A percentile compares a stretch with the other conserved stretches of the same genome.
Evolutionary conservation across 2,329 filamentous ascomycete species (phyloP).

Genomic region (Sporothrix protearum): DNA sequence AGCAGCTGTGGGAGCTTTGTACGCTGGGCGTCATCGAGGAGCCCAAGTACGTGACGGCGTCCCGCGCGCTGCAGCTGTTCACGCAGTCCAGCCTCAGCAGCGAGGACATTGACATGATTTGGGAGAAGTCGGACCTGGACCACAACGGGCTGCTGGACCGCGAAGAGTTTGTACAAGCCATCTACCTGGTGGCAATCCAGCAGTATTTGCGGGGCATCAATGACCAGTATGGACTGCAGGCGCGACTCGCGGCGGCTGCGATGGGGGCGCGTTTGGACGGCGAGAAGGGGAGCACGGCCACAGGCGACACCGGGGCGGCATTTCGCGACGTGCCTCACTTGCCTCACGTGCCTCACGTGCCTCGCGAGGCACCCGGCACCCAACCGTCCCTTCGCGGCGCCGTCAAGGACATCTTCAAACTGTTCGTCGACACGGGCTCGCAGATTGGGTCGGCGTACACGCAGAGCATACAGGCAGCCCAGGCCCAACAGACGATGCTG

Average conservation of each 20-base stretch:
- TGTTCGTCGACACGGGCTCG: constrained; percentile 11
- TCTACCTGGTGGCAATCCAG: constrained; percentile 29
- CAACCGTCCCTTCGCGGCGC: constrained; percentile 8
- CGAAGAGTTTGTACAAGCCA: constrained; percentile 30
- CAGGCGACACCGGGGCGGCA: neutral
- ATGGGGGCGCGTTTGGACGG: neutral
- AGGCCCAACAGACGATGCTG: neutral
- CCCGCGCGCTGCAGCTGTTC: constrained; percentile 29
- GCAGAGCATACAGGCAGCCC: neutral
- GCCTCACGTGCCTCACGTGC: too few species aligned
- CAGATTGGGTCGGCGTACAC: neutral
- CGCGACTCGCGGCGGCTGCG: neutral
- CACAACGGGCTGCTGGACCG: constrained; percentile 29
- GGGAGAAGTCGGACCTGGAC: constrained; percentile 30
- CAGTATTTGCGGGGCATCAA: constrained; percentile 11
- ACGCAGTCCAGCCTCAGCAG: constrained; percentile 27
- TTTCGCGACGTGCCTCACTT: neutral
- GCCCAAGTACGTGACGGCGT: constrained; percentile 25
- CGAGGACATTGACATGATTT: constrained; percentile 29
- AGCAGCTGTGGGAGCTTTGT: constrained; percentile 1
- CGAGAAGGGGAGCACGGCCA: neutral
- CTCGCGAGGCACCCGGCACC: neutral
- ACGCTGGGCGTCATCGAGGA: neutral
- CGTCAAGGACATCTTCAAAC: constrained; percentile 17
- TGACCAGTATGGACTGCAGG: constrained; percentile 8